Conservation (phyloP, 2,329 filamentous ascomycete genomes). For the Arthrinium puccinioides region DNA sequence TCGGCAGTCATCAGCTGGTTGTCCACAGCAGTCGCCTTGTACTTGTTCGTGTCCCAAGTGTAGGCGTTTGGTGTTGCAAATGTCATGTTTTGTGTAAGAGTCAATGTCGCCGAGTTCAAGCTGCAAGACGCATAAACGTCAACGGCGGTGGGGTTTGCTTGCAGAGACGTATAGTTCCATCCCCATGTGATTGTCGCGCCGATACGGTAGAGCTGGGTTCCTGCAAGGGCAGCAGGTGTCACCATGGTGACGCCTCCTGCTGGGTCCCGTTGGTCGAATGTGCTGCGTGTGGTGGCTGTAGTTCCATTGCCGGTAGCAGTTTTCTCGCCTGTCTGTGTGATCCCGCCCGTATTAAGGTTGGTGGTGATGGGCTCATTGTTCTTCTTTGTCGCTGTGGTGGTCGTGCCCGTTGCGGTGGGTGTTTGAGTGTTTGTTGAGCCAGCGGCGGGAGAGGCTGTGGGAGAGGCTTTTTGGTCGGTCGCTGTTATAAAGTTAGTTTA, state of each 20-base stretch:
- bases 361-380: slow-evolving; percentile 20
- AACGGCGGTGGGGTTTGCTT: slow-evolving; percentile 50
- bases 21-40: slow-evolving; percentile 36
- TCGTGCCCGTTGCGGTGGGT: slow-evolving; percentile 9
- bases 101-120: slow-evolving; percentile 45
- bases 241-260: slow-evolving; percentile 46
- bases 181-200: slow-evolving; percentile 51
- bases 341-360: slow-evolving; percentile 33
- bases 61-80: slow-evolving; percentile 42
- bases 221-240: slow-evolving; percentile 37
- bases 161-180: slow-evolving; percentile 60
- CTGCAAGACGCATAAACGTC: slow-evolving; percentile 53
- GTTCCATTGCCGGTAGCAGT: slow-evolving; percentile 17
- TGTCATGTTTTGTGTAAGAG: slow-evolving; percentile 57
- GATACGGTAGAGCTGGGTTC: slow-evolving; percentile 50
- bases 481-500: not conserved
- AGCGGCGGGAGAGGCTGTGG: no score
- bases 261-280: slow-evolving; percentile 37
- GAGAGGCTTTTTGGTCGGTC: not conserved
- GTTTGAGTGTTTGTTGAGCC: no score
- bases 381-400: slow-evolving; percentile 5
- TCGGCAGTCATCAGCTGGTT: slow-evolving; percentile 43
- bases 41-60: slow-evolving; percentile 50
- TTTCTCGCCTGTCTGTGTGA: slow-evolving; percentile 14
- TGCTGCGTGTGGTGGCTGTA: slow-evolving; percentile 24